These are phyloP conservation scores for Thermothelomyces thermophilus DNA, from an alignment of 2,329 filamentous ascomycete species.

Conservation along the genomic window DNA sequence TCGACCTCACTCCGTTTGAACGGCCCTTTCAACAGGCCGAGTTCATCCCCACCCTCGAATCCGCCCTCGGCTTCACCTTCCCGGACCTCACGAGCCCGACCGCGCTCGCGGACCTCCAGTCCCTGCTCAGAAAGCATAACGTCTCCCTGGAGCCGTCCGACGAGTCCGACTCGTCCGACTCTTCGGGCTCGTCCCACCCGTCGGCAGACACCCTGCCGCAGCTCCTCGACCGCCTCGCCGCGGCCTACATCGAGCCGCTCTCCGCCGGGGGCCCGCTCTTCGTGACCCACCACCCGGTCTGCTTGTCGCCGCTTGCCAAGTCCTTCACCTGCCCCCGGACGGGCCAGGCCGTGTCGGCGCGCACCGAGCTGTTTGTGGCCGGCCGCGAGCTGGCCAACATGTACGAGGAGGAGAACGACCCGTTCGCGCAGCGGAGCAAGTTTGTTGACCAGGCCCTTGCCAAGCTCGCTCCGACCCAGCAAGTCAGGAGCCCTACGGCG, in stretches of 20 bases:
- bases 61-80: conserved; percentile 56
- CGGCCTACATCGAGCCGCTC: conserved; percentile 68
- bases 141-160: conserved; percentile 51
- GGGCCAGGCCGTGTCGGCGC: conserved; percentile 67
- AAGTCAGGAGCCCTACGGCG: too few relatives aligned
- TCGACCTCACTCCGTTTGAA: conserved; percentile 43
- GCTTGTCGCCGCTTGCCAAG: conserved; percentile 87
- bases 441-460: conserved; percentile 51
- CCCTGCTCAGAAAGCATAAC: conserved; percentile 32
- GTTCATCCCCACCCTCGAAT: conserved; percentile 75
- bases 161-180: conserved; percentile 50
- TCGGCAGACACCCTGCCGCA: conserved; percentile 48
- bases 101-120: conserved; percentile 46
- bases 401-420: conserved; percentile 97
- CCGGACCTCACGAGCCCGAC: conserved; percentile 53
- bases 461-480: conserved; percentile 24
- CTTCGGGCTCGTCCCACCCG: conserved; percentile 38
- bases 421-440: conserved; percentile 77
- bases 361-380: conserved; percentile 77
- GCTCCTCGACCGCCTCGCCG: conserved; percentile 75
- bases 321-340: conserved; percentile 65
- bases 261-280: conserved; percentile 67
- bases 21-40: conserved; percentile 61
- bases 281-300: conserved; percentile 82
- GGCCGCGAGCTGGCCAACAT: conserved; percentile 86